phyloP scores from a whole-genome alignment of 2,329 filamentous ascomycete genomes.

The Neodidymelliopsis sp. region DNA sequence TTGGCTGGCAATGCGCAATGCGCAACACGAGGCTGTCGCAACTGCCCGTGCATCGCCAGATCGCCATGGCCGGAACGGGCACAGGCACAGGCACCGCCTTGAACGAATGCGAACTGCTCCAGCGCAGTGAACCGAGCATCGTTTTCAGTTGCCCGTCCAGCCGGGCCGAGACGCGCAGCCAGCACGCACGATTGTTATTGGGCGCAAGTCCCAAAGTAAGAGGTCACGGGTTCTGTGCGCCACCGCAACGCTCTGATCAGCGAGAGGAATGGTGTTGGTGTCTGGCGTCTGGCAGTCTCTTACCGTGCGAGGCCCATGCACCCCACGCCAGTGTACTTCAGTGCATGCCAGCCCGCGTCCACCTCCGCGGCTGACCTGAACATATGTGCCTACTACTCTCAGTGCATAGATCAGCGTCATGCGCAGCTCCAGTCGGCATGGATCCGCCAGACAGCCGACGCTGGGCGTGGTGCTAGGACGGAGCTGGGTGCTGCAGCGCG shows the following conservation, averaged over 20 bases:
- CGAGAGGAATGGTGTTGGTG: constrained; percentile 2
- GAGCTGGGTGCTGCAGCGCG: background rate
- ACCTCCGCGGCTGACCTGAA: too few relatives aligned
- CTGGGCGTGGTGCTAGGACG: background rate
- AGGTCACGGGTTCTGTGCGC: constrained; percentile 1
- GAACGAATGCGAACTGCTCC: constrained; percentile 9
- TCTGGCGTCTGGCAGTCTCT: background rate
- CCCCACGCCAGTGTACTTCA: constrained; percentile 14
- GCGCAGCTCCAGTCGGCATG: constrained; percentile 1
- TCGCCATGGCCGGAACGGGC: constrained; percentile 13
- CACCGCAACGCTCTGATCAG: constrained; percentile 1
- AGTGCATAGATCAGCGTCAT: constrained; percentile 1
- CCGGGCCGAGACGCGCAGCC: constrained; percentile 10
- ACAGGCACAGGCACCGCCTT: constrained; percentile 7
- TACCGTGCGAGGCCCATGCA: constrained; percentile 6
- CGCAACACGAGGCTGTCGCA: constrained; percentile 11
- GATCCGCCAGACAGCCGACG: constrained; percentile 1
- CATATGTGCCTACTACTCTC: background rate
- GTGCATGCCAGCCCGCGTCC: too few relatives aligned
- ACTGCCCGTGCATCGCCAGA: constrained; percentile 16
- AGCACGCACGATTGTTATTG: too few relatives aligned
- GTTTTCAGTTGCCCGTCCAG: background rate
- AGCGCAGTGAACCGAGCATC: background rate
- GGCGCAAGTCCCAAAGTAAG: too few relatives aligned
- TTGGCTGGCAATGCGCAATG: constrained; percentile 14